These are phyloP conservation scores for Cyclotella kingstonii DNA, from an alignment of 108 stramenopile species.

Conservation along the genomic window DNA sequence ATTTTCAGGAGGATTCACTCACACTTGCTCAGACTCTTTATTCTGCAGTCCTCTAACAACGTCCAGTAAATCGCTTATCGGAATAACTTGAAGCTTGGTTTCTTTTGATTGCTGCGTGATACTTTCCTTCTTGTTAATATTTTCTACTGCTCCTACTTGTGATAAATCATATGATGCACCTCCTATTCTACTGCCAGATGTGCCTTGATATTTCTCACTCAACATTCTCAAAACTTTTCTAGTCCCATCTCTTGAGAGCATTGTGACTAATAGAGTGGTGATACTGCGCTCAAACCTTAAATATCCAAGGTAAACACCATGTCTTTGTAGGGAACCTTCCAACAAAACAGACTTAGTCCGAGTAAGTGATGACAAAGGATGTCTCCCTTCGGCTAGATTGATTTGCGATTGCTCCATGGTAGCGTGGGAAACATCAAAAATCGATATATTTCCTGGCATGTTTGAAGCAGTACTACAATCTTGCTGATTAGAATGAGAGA, in stretches of 20 bases:
- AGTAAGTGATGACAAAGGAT: background rate
- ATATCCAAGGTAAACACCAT: constrained; percentile 59
- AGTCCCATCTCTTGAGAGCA: constrained; percentile 47
- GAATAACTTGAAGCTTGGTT: constrained; percentile 26
- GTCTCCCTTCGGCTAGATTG: background rate
- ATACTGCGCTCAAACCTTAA: constrained; percentile 69
- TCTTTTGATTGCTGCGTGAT: constrained; percentile 1
- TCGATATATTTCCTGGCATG: constrained; percentile 30
- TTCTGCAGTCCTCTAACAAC: constrained; percentile 11
- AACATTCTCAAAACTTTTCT: constrained; percentile 34
- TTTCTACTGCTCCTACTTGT: background rate
- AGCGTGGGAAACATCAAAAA: constrained; percentile 46
- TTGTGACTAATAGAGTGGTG: constrained; percentile 67
- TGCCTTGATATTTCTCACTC: constrained; percentile 14
- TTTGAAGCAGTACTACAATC: background rate
- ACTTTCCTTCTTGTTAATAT: background rate
- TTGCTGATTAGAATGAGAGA: constrained; percentile 17
- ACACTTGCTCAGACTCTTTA: constrained; percentile 18
- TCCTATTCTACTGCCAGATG: constrained; percentile 3
- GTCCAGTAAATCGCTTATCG: constrained; percentile 22
- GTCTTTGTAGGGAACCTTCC: constrained; percentile 54
- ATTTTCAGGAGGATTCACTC: background rate
- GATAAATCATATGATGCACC: background rate
- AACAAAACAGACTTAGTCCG: constrained; percentile 36
- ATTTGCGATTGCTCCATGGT: constrained; percentile 27